Evolutionary conservation across 305 asterid species (phyloP), one percentile per base, ranked within the genome.

Genomic region (Nicotiana rustica): DNA sequence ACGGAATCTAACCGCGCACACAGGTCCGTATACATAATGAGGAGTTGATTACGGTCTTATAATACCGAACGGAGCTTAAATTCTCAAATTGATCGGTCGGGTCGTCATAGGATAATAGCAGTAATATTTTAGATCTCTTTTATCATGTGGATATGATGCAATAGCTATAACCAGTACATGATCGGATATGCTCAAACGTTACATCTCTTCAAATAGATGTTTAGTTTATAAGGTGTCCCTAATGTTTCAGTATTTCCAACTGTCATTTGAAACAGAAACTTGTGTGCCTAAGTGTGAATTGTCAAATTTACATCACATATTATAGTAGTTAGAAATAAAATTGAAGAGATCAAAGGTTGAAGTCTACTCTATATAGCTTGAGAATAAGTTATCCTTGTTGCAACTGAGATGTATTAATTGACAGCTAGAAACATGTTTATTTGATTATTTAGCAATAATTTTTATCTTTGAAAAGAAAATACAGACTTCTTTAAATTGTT

Each of bases 391-490:
- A 67, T 35, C 52, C 55, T 67, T 0, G 15, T 33, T 44, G n/a
- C 75, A 21, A 67, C 12, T 66, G 71, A 66, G 12, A 29, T 67
- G 75, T 13, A 67, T 35, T 35, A 67, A 33, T 67, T 67, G 17
- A 67, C 35, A 67, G 55, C 29, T 17, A 29, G 55, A n/a, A 67
- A 35, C 76, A 67, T 67, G 75, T 15, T 67, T 15, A 67, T 67
- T 47, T 47, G 55, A 47, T 47, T 13, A 47, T 47, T 35, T 67
- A 14, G 75, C 8, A 67, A 67, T 67, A 67, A 15, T 4, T 33
- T 67, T 17, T 3, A 35, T 15, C 75, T 3, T 67, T 41, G 13
- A 47, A 47, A 47, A 47, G 13, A 47, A 36, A 36, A 36, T 36
- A 6, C 31, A 29, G 44, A 66, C 71, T 33, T 67, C 21, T 3